A percentile compares a stretch with the other conserved stretches of the same genome.
These are phyloP conservation scores for Mycena rebaudengoi DNA, from an alignment of 768 basidiomycete species.

Conservation along the genomic window DNA sequence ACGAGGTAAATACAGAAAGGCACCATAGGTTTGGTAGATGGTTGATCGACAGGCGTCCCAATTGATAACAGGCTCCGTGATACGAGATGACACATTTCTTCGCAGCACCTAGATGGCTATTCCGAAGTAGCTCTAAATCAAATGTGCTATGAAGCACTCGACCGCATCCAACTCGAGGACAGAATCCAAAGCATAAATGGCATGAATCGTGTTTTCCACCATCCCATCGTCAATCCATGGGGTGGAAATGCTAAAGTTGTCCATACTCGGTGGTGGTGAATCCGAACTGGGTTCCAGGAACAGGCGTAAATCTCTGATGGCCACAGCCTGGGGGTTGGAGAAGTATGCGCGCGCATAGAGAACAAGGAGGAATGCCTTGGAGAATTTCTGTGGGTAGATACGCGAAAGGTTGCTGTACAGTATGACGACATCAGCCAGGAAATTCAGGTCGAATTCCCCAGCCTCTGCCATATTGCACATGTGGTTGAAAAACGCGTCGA, in stretches of 20 bases:
- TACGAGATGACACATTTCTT: too few relatives aligned
- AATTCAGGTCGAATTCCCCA: background rate
- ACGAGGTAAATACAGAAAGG: too few relatives aligned
- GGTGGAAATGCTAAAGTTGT: too few relatives aligned
- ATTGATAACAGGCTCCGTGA: too few relatives aligned
- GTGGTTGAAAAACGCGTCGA: background rate
- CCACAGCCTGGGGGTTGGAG: background rate
- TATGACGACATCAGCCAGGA: background rate
- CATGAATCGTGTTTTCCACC: background rate
- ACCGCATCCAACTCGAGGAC: background rate
- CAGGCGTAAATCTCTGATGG: too few relatives aligned
- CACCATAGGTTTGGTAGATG: too few relatives aligned
- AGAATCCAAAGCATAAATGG: background rate
- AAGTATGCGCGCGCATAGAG: constrained; percentile 2
- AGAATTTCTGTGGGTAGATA: background rate
- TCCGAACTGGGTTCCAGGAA: too few relatives aligned
- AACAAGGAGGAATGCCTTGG: background rate
- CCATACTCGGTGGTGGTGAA: too few relatives aligned
- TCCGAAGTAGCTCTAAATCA: background rate
- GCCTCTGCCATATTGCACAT: background rate
- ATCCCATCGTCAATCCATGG: background rate
- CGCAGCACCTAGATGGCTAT: too few relatives aligned
- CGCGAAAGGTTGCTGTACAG: background rate
- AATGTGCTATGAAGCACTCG: background rate
- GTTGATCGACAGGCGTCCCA: too few relatives aligned